Percentiles rank a stretch among this genome's conserved stretches.
phyloP scores from a whole-genome alignment of 805 yeast genomes.

The Pichia rugopelliculosa region DNA sequence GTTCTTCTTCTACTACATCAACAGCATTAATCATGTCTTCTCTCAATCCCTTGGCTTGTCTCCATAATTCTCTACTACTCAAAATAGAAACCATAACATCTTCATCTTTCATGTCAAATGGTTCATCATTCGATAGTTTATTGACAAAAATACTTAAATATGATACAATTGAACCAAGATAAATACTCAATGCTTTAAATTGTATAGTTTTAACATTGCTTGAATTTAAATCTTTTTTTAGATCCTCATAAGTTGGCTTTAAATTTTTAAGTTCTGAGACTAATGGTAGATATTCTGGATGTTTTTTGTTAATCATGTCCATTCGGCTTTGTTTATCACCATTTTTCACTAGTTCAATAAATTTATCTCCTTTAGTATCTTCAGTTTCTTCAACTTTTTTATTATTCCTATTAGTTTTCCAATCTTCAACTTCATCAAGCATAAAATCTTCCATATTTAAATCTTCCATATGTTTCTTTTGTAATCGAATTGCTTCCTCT shows the following conservation, averaged over 20 bases:
- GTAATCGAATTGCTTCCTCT: constrained; percentile 81
- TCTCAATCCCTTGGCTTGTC: constrained; percentile 50
- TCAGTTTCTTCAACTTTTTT: constrained; percentile 35
- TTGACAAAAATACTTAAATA: constrained; percentile 71
- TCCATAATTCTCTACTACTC: constrained; percentile 81
- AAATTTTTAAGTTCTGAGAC: constrained; percentile 49
- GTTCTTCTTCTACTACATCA: constrained; percentile 22
- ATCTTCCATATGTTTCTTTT: constrained; percentile 70
- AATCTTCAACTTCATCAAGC: constrained; percentile 77
- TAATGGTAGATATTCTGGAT: constrained; percentile 82
- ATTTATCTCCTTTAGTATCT: constrained; percentile 28
- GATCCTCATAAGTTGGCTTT: constrained; percentile 34
- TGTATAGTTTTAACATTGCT: constrained; percentile 41
- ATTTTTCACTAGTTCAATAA: constrained; percentile 36
- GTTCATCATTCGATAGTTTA: constrained; percentile 44
- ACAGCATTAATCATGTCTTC: constrained; percentile 15
- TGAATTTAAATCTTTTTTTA: constrained; percentile 24
- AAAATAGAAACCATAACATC: constrained; percentile 84
- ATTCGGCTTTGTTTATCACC: constrained; percentile 33
- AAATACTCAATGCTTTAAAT: constrained; percentile 64
- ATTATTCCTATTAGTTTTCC: constrained; percentile 43
- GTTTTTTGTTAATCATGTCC: constrained; percentile 48
- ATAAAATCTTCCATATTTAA: constrained; percentile 67
- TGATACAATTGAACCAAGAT: constrained; percentile 68
- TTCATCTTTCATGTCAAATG: constrained; percentile 65